Percentiles rank a stretch among this genome's conserved stretches.
phyloP scores from a whole-genome alignment of 176 grass and related monocot genomes.

The Puya raimondii region DNA sequence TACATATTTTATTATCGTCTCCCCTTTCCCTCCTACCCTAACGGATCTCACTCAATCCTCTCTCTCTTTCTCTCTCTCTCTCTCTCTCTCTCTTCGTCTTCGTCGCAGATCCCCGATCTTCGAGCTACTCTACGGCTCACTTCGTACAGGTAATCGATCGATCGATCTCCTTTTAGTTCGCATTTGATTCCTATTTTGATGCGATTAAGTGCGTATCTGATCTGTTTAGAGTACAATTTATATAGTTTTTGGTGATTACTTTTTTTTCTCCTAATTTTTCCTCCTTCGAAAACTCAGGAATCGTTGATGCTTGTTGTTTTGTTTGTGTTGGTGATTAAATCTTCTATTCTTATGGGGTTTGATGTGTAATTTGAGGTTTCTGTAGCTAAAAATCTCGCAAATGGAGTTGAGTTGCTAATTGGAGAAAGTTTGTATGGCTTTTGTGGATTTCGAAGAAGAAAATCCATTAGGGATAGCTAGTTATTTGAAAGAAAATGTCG shows the following conservation, averaged over 20 bases:
- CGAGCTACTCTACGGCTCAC: not conserved
- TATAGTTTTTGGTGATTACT: not conserved
- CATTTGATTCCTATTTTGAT: not conserved
- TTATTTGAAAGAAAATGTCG: constrained; percentile 1
- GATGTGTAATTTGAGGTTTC: not conserved
- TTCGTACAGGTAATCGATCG: not conserved
- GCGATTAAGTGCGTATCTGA: not conserved
- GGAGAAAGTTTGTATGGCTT: not conserved
- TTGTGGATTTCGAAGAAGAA: not conserved
- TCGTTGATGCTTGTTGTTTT: not conserved
- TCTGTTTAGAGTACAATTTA: not conserved
- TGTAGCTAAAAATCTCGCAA: not conserved
- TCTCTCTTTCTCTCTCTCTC: not conserved
- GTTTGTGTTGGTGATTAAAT: not conserved
- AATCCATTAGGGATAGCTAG: not conserved
- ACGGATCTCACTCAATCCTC: not conserved
- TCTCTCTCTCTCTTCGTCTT: not conserved
- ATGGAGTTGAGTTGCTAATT: constrained; percentile 26
- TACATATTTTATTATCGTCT: not conserved
- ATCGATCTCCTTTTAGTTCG: not conserved
- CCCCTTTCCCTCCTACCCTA: not conserved
- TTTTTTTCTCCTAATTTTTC: not conserved
- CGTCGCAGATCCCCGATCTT: not conserved
- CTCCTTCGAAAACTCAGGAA: not conserved
- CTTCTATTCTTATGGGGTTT: not conserved